Evolutionary conservation across 129 eudicot species (phyloP), one percentile per base, ranked within the genome.

Genomic region (Oenanthe sinensis): DNA sequence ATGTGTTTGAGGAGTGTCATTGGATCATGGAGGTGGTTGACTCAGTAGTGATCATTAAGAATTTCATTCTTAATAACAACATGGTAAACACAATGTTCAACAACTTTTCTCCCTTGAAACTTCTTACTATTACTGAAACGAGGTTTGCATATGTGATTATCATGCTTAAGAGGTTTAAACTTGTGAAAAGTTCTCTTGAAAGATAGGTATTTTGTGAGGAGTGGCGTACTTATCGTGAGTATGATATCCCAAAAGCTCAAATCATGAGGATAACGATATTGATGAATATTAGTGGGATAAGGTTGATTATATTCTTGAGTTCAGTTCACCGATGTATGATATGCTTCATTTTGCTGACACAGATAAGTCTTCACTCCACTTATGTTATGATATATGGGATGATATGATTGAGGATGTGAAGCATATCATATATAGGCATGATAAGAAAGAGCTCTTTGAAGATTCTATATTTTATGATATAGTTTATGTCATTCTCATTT

Each of bases 361-460:
- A 10, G 50, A 46, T 46, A 46, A 46, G 16, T 15, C 50, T 46
- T 33, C 33, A 12, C 76, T 80, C 10, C 74, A 77, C 33, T n/a
- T n/a, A n/a, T n/a, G n/a, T n/a, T 72, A 58, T 77, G 79, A 81
- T 14, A 16, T 17, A 74, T 84, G 84, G 84, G 79, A 70, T 60
- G 28, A 37, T 8, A 83, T 83, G 86, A 79, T 76, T 6, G 54
- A 37, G 46, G 75, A 79, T n/a, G n/a, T n/a, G n/a, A n/a, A n/a
- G n/a, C n/a, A n/a, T n/a, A n/a, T n/a, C n/a, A n/a, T n/a, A n/a
- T n/a, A n/a, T n/a, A n/a, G n/a, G n/a, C n/a, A n/a, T n/a, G n/a
- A n/a, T n/a, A n/a, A n/a, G n/a, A n/a, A n/a, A n/a, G n/a, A n/a
- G n/a, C n/a, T n/a, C n/a, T n/a, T n/a, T n/a, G n/a, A n/a, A n/a